Evolutionary conservation across 441 rosid species (phyloP), one percentile per base, ranked within the genome.

Genomic region (Viola pubescens): DNA sequence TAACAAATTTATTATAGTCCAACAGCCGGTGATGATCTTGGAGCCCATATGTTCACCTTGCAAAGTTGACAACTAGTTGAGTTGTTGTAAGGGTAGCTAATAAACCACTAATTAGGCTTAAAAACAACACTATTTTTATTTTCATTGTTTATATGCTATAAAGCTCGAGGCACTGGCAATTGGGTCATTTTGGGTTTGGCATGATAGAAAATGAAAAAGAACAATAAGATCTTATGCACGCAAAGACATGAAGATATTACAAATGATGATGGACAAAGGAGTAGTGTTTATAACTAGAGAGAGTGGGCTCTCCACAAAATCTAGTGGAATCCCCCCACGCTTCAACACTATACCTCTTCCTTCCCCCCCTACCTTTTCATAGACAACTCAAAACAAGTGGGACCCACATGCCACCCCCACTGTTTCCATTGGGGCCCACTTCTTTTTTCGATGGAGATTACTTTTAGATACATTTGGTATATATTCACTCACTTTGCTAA

Each of bases 321-420:
- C 56, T 55, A 78, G 82, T 81, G 82, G 82, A 79, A 7, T 79
- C 70, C 7, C 64, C 73, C 73, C 82, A 80, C 79, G 85, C 81
- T 62, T 54, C 56, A 50, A 41, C 51, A 58, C 47, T 14, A 26
- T 1, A 0, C 34, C 34, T 2, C 34, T 16, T 16, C 34, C 34
- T 2, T 26, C 34, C 2, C 34, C 34, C 34, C 19, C n/a, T n/a
- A 16, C 19, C 19, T 16, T 26, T 26, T 26, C 34, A 26, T 26
- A 26, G 34, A 26, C 34, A 26, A 26, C 34, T 9, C 16, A 7
- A 12, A 11, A 41, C 55, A 0, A 8, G 34, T 19, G 43, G 14
- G 11, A 37, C 43, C 48, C 37, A 42, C 45, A 10, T 6, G 7
- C 12, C 9, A 5, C 37, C 37, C 38, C 11, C 6, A 14, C 47